Conservation (phyloP, 768 basidiomycete species). For the Termitomyces sp. region DNA sequence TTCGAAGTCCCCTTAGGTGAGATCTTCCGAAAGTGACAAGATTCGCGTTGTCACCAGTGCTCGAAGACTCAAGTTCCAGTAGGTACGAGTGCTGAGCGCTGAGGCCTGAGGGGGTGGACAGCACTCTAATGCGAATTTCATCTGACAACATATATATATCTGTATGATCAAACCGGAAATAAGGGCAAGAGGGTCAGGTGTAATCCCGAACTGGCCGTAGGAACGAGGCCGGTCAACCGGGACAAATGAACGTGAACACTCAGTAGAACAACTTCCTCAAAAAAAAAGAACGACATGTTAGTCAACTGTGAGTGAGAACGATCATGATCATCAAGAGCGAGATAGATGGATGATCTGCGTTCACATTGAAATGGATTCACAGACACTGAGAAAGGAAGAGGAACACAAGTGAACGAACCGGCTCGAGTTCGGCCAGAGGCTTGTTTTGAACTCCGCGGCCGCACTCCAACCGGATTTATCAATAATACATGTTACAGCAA, state of each 20-base stretch:
- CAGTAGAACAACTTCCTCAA: background rate
- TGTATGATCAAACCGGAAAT: slow-evolving; percentile 11
- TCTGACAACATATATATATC: background rate
- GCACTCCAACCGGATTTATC: background rate
- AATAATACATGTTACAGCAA: no score
- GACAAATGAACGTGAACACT: background rate
- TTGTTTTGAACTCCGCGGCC: slow-evolving; percentile 4
- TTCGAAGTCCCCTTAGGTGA: background rate
- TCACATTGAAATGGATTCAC: background rate
- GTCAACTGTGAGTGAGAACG: background rate
- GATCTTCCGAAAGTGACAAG: no score
- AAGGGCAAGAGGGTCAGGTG: slow-evolving; percentile 14
- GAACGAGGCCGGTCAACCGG: background rate
- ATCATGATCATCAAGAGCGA: slow-evolving; percentile 1
- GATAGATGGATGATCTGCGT: background rate
- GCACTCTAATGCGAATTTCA: background rate
- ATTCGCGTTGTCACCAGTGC: background rate
- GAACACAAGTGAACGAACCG: background rate
- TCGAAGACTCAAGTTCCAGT: background rate
- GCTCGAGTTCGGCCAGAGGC: background rate
- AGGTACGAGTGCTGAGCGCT: background rate
- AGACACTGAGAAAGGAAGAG: background rate
- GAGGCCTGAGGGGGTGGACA: background rate
- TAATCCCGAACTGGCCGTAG: slow-evolving; percentile 8
- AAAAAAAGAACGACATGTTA: background rate